Evolutionary conservation across 164 flowering plant species (phyloP).

Genomic region (Pachysandra terminalis): DNA sequence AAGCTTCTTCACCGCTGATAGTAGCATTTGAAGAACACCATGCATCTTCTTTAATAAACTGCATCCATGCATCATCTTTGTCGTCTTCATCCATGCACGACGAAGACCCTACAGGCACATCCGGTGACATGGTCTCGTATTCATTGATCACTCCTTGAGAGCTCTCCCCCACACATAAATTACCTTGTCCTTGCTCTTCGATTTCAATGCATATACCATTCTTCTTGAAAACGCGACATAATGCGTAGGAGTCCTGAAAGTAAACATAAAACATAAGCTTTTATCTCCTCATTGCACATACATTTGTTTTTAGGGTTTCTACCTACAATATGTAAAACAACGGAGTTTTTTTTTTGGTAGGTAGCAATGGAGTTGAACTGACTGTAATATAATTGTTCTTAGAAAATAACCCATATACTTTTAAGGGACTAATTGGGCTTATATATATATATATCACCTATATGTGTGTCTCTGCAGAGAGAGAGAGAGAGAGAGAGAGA

Average conservation of each 20-base stretch:
- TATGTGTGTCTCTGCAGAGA: background rate
- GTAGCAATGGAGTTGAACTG: too few species aligned
- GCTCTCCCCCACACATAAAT: constrained; percentile 34
- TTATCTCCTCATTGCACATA: too few species aligned
- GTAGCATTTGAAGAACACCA: constrained; percentile 55
- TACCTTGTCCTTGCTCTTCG: constrained; percentile 59
- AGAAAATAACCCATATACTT: too few species aligned
- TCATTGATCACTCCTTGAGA: constrained; percentile 32
- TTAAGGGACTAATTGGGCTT: too few species aligned
- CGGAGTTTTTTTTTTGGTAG: too few species aligned
- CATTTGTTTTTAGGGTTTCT: too few species aligned
- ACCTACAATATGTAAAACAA: constrained; percentile 4
- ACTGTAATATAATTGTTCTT: too few species aligned
- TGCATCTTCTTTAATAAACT: constrained; percentile 82
- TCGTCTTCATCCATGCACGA: constrained; percentile 65
- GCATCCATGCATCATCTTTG: constrained; percentile 95
- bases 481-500: constrained; percentile 12
- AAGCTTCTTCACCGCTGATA: constrained; percentile 29
- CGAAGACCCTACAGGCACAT: constrained; percentile 47
- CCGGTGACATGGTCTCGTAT: constrained; percentile 70
- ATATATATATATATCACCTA: too few species aligned
- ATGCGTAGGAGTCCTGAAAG: constrained; percentile 73
- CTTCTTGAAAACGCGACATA: constrained; percentile 91
- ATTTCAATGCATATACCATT: constrained; percentile 61
- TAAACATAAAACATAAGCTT: background rate